Conservation (phyloP, 2,329 filamentous ascomycete species). For the Dothideomycetidae sp. region DNA sequence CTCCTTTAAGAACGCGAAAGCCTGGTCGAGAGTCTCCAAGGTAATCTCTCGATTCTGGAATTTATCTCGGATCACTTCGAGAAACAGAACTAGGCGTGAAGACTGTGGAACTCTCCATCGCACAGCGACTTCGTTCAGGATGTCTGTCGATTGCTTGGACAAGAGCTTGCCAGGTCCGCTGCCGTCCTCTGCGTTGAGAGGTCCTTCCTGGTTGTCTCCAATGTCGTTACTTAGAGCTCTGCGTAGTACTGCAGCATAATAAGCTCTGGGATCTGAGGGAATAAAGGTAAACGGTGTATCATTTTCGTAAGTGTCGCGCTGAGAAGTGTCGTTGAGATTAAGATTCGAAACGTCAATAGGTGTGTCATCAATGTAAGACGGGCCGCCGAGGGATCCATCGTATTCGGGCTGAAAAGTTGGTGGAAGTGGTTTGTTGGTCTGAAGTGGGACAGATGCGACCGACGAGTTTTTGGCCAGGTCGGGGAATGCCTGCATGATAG, state of each 20-base stretch:
- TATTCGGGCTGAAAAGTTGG: conserved; percentile 14
- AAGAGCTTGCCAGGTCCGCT: conserved; percentile 38
- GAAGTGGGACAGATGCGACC: conserved; percentile 36
- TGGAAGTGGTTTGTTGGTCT: conserved; percentile 20
- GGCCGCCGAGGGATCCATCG: conserved; percentile 23
- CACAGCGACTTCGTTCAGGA: conserved; percentile 71
- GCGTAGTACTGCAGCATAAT: conserved; percentile 69
- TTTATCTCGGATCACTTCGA: conserved; percentile 75
- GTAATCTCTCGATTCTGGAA: conserved; percentile 72
- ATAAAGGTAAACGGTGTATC: conserved; percentile 69
- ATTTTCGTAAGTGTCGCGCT: conserved; percentile 32
- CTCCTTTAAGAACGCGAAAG: conserved; percentile 70
- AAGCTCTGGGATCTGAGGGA: conserved; percentile 65
- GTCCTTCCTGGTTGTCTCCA: conserved; percentile 38
- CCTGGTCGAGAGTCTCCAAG: conserved; percentile 66
- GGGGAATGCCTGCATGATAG: conserved; percentile 73
- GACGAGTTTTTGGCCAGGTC: conserved; percentile 67
- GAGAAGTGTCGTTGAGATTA: conserved; percentile 40
- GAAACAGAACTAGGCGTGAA: conserved; percentile 62
- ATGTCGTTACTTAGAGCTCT: conserved; percentile 55
- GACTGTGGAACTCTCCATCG: conserved; percentile 82
- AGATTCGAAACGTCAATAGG: conserved; percentile 49
- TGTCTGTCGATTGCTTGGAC: conserved; percentile 65
- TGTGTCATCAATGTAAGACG: conserved; percentile 49
- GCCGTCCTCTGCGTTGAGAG: conserved; percentile 35